Evolutionary conservation across 495 filamentous ascomycete genomes (phyloP), one percentile per base, ranked within the genome.

Genomic region (Pyronema omphalodes): DNA sequence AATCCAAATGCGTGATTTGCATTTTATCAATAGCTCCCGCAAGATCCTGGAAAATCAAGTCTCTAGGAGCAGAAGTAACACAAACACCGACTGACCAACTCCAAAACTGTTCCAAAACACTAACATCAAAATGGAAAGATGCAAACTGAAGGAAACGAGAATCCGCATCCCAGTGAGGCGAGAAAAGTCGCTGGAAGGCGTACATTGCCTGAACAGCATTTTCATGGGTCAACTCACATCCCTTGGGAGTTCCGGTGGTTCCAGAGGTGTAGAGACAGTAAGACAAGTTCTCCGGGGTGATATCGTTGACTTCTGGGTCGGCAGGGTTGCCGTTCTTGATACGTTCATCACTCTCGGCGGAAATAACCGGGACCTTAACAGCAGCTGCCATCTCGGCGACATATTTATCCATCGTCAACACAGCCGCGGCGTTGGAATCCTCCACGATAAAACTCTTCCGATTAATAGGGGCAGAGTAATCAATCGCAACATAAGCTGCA

Each of bases 141-240:
- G 86, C 86, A 60, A 93, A 93, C 64, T 93, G 86, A 11, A 93
- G 70, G 78, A 83, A 91, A 45, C 79, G 73, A 0, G 86, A 89
- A 11, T 76, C 62, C 3, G 66, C 56, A 55, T 79, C 72, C 86
- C 86, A 88, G 55, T 78, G 79, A 1, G 71, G 76, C 7, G 62
- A 52, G 59, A 88, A 87, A 4, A 88, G 70, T n/a, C 73, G 60
- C 56, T 77, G 72, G 65, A 88, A 87, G 3, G 83, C 76, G 4
- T 80, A 70, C 74, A 88, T 83, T 19, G 81, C 82, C 58, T 88
- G 84, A 8, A 86, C 78, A 0, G 75, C 72, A 61, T 82, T 87
- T 54, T 82, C 72, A 58, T 88, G 85, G 2, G 78, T 84, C 37
- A 88, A 73, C 40, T 82, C 71, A 53, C 82, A 84, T 6, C 84